Evolutionary conservation across 345 rosid genomes (phyloP).

Genomic region (Populus deltoides): DNA sequence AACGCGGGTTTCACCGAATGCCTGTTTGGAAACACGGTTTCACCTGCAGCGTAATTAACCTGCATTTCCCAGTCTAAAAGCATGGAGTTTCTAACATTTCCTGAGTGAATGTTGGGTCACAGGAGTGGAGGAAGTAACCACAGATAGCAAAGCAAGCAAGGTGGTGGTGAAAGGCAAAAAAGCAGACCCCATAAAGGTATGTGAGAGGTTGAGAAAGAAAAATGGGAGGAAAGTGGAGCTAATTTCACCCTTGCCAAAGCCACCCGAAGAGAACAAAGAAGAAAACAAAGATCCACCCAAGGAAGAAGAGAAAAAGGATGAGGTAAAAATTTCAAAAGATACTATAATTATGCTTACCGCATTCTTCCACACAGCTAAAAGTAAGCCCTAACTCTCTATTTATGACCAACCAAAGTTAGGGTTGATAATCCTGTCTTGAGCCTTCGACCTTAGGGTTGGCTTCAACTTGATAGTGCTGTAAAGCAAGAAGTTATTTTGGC

Average conservation of each 20-base stretch:
- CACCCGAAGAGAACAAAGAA: conserved; percentile 37
- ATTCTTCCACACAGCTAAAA: background rate
- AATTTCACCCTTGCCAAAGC: conserved; percentile 65
- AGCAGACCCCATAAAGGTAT: conserved; percentile 58
- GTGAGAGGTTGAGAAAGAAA: conserved; percentile 60
- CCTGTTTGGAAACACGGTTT: no score
- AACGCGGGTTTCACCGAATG: no score
- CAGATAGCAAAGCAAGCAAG: conserved; percentile 57
- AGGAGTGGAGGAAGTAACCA: conserved; percentile 63
- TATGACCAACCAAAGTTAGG: background rate
- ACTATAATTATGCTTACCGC: background rate
- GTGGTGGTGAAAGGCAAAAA: conserved; percentile 76
- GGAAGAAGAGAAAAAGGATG: conserved; percentile 52
- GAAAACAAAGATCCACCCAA: conserved; percentile 29
- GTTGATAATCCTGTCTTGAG: background rate
- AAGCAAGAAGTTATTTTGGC: background rate
- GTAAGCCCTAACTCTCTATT: background rate
- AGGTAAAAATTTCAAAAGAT: conserved; percentile 39
- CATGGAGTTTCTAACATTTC: no score
- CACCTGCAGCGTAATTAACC: no score
- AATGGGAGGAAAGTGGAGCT: conserved; percentile 68
- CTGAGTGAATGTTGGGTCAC: background rate
- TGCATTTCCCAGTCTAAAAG: no score
- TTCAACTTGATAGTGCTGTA: background rate
- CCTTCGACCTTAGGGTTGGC: background rate